Conservation (phyloP, 1,284 basidiomycete species). For the Cronartium ribicola region DNA sequence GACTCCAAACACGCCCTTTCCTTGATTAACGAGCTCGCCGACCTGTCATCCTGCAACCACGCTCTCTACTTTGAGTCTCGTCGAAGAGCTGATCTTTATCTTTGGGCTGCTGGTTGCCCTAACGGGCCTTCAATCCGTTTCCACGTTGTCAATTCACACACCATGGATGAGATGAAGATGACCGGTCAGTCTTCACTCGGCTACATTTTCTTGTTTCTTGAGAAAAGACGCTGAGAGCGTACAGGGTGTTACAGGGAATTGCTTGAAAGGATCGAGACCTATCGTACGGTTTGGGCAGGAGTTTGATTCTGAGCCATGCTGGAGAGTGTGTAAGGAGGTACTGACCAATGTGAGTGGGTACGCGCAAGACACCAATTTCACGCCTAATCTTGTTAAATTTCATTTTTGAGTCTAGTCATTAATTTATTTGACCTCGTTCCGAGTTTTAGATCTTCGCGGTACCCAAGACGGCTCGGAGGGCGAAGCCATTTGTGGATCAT, state of each 20-base stretch:
- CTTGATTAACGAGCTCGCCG: conserved; percentile 91
- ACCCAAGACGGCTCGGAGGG: conserved; percentile 76
- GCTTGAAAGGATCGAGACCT: conserved; percentile 89
- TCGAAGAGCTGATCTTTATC: conserved; percentile 88
- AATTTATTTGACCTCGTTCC: not conserved
- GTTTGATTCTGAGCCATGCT: conserved; percentile 87
- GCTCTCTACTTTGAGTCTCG: conserved; percentile 95
- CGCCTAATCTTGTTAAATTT: conserved; percentile 3
- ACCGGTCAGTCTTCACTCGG: conserved; percentile 57
- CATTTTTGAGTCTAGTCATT: not conserved
- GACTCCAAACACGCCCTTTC: conserved; percentile 94
- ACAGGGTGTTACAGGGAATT: conserved; percentile 69
- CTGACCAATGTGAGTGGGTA: conserved; percentile 77
- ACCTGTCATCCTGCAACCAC: conserved; percentile 97
- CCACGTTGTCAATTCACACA: conserved; percentile 97
- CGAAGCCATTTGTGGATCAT: conserved; percentile 98
- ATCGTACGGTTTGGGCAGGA: conserved; percentile 85
- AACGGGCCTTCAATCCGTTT: conserved; percentile 96
- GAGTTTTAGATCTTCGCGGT: conserved; percentile 80
- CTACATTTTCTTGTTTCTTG: not conserved
- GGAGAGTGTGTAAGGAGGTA: conserved; percentile 83
- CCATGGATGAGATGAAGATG: conserved; percentile 99
- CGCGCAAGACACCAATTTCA: conserved; percentile 1
- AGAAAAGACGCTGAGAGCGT: too few relatives aligned
- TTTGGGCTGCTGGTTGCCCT: conserved; percentile 95